These are phyloP conservation scores for Populus hybrid DNA, from an alignment of 441 rosid species.

Conservation along the genomic window DNA sequence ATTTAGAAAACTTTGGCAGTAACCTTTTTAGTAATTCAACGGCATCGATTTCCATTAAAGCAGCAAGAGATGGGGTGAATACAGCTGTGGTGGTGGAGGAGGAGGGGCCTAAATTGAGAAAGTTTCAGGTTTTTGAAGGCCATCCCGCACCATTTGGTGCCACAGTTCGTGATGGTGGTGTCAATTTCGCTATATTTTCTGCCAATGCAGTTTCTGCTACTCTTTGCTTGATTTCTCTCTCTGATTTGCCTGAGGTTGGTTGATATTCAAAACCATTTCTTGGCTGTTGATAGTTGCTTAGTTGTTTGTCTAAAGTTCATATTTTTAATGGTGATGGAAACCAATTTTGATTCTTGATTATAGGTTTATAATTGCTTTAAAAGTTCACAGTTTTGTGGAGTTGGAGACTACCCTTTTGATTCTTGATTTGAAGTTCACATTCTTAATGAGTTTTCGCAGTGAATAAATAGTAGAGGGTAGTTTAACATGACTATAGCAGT, in stretches of 20 bases:
- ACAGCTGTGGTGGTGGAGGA: slow-evolving; percentile 40
- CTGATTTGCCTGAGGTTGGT: slow-evolving; percentile 66
- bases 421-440: too few species aligned
- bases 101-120: slow-evolving; percentile 37
- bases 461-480: background rate
- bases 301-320: background rate
- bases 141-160: slow-evolving; percentile 82
- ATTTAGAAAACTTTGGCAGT: background rate
- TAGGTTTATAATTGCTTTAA: background rate
- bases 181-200: slow-evolving; percentile 78
- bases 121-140: slow-evolving; percentile 54
- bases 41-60: background rate
- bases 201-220: slow-evolving; percentile 68
- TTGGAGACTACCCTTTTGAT: too few species aligned
- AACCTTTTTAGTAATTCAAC: background rate
- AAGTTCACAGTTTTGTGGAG: background rate
- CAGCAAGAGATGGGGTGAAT: slow-evolving; percentile 36
- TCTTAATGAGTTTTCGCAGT: background rate
- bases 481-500: background rate
- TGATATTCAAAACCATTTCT: background rate
- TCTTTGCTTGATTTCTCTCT: slow-evolving; percentile 60
- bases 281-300: too few species aligned
- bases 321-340: too few species aligned
- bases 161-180: slow-evolving; percentile 62
- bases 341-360: background rate